Percentiles rank a stretch among this genome's conserved stretches.
Conservation (phyloP, 176 grass and related monocot species). For the Eleusine coracana region DNA sequence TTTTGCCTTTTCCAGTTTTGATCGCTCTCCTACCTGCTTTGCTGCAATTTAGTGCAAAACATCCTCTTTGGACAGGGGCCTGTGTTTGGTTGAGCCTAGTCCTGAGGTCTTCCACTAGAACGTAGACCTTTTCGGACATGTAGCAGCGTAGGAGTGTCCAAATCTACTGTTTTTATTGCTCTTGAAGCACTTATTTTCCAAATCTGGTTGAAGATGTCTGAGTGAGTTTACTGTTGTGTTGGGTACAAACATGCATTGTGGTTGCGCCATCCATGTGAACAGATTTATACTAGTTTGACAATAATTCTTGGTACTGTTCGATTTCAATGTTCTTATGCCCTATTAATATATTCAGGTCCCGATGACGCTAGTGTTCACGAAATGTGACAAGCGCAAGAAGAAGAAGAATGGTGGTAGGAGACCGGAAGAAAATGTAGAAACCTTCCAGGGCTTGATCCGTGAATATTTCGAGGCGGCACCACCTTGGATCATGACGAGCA, state of each 20-base stretch:
- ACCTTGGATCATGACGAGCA: slow-evolving; percentile 98
- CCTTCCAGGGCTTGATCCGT: slow-evolving; percentile 73
- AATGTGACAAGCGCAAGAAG: slow-evolving; percentile 98
- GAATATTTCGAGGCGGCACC: slow-evolving; percentile 82
- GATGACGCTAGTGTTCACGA: slow-evolving; percentile 94
- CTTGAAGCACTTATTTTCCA: slow-evolving; percentile 22
- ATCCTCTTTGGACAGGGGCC: slow-evolving; percentile 16
- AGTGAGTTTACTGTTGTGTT: background rate
- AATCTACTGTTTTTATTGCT: slow-evolving; percentile 19
- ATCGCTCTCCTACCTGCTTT: slow-evolving; percentile 23
- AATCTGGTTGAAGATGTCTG: background rate
- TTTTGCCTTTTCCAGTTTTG: slow-evolving; percentile 23
- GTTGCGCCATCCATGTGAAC: background rate
- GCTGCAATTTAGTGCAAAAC: slow-evolving; percentile 28
- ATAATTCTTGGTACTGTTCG: background rate
- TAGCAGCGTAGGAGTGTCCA: slow-evolving; percentile 11
- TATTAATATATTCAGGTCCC: slow-evolving; percentile 65
- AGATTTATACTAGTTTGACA: slow-evolving; percentile 13
- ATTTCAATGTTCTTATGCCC: slow-evolving; percentile 16
- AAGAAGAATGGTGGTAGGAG: slow-evolving; percentile 90
- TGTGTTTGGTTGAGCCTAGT: slow-evolving; percentile 40
- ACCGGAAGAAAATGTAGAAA: slow-evolving; percentile 86
- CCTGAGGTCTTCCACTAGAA: slow-evolving; percentile 14
- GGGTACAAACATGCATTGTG: background rate
- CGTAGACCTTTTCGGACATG: background rate